Evolutionary conservation across 345 rosid genomes (phyloP).

Genomic region (Cardiospermum halicacabum): DNA sequence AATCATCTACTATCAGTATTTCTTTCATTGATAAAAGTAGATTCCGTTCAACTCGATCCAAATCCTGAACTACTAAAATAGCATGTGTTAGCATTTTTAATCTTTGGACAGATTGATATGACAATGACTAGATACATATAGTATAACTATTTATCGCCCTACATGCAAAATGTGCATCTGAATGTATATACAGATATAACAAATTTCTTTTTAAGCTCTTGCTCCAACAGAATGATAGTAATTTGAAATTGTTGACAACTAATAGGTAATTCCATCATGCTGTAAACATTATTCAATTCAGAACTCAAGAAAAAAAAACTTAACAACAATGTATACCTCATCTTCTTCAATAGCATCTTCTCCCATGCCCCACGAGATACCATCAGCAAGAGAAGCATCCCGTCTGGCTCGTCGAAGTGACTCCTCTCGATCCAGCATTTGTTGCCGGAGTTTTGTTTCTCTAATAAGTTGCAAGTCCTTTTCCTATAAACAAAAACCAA

Average conservation of each 20-base stretch:
- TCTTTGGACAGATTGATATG: not conserved
- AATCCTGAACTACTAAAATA: not conserved
- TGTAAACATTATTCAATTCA: too few species aligned
- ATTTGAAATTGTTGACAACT: too few species aligned
- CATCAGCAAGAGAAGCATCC: slow-evolving; percentile 81
- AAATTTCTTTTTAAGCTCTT: not conserved
- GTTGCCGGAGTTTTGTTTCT: slow-evolving; percentile 54
- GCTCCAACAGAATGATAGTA: too few species aligned
- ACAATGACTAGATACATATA: not conserved
- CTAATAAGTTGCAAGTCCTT: slow-evolving; percentile 50
- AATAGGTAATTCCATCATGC: too few species aligned
- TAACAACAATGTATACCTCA: slow-evolving; percentile 50
- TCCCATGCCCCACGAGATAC: slow-evolving; percentile 99
- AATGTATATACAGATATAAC: not conserved
- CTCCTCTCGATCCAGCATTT: slow-evolving; percentile 68
- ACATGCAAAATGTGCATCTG: too few species aligned
- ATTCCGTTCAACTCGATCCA: not conserved
- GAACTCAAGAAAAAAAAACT: not conserved
- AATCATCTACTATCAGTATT: not conserved
- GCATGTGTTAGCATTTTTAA: not conserved
- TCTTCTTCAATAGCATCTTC: slow-evolving; percentile 96
- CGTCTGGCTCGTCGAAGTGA: slow-evolving; percentile 79
- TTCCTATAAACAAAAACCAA: slow-evolving; percentile 39
- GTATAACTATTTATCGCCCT: not conserved
- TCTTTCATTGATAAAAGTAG: not conserved